These are phyloP conservation scores for Leishmania tarentolae DNA, from an alignment of 208 protist species.

Conservation along the genomic window DNA sequence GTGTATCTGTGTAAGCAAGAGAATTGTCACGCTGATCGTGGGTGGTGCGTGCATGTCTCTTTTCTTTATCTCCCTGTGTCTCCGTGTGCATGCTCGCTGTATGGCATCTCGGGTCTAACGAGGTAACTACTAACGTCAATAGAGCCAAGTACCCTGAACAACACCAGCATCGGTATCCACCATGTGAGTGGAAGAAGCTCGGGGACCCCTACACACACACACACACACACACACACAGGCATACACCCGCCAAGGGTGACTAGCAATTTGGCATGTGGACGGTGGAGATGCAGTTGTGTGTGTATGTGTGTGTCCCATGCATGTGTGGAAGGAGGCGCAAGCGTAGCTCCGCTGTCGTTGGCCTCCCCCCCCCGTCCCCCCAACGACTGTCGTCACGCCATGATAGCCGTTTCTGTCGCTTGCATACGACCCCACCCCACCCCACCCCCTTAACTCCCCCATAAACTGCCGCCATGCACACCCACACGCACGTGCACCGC, in stretches of 20 bases:
- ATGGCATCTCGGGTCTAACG: background rate
- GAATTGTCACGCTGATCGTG: too few relatives aligned
- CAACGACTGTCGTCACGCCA: background rate
- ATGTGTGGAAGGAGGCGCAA: background rate
- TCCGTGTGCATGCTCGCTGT: background rate
- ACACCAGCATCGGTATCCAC: background rate
- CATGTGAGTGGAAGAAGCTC: background rate
- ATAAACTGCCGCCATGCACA: background rate
- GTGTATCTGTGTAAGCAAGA: background rate
- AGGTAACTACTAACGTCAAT: background rate
- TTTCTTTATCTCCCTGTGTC: background rate
- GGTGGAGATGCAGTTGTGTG: background rate
- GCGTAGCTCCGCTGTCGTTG: background rate
- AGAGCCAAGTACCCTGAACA: background rate
- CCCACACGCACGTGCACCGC: background rate
- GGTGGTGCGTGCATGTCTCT: background rate
- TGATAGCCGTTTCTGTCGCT: background rate
- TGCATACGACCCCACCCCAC: background rate
- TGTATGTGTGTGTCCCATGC: background rate
- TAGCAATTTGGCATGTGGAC: background rate
- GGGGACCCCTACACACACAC: background rate
- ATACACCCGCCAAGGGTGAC: background rate
- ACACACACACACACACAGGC: background rate
- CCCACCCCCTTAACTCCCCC: background rate
- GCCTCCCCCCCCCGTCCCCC: background rate